These are phyloP conservation scores for Zalaria sp. DNA, from an alignment of 2,329 filamentous ascomycete species.

Conservation along the genomic window DNA sequence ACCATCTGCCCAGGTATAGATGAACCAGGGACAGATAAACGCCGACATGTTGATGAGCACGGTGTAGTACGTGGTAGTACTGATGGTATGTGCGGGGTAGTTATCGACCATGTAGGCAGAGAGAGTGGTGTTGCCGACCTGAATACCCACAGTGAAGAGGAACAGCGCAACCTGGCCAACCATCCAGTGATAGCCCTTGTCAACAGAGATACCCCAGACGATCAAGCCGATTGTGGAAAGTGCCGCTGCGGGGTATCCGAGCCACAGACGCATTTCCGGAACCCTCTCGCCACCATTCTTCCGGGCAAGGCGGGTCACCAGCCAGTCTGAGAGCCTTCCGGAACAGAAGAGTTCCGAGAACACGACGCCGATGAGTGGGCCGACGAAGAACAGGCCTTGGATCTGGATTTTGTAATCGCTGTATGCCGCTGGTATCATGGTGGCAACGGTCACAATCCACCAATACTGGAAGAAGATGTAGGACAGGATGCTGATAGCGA, in stretches of 20 bases:
- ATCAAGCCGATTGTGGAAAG: not conserved
- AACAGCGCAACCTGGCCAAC: not conserved
- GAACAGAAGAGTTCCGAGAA: not conserved
- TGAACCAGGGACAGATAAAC: not conserved
- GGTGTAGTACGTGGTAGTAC: not conserved
- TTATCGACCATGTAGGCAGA: not conserved
- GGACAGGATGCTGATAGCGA: not conserved
- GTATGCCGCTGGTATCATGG: not conserved
- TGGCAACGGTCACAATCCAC: not conserved
- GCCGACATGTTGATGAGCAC: not conserved
- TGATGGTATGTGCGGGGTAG: not conserved
- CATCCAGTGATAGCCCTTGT: not conserved
- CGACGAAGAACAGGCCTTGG: not conserved
- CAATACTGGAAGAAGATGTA: not conserved
- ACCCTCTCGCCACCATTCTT: not conserved
- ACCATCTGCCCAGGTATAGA: not conserved
- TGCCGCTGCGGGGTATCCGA: not conserved
- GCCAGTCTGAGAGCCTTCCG: not conserved
- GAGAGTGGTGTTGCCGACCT: not conserved
- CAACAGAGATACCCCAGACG: not conserved
- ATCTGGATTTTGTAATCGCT: not conserved
- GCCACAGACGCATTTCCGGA: not conserved
- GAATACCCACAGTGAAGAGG: not conserved
- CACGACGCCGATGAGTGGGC: not conserved
- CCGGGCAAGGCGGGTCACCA: not conserved